Percentiles rank a stretch among this genome's conserved stretches.
These are phyloP conservation scores for Thyridium curvatum DNA, from an alignment of 2,329 filamentous ascomycete genomes.

Conservation along the genomic window DNA sequence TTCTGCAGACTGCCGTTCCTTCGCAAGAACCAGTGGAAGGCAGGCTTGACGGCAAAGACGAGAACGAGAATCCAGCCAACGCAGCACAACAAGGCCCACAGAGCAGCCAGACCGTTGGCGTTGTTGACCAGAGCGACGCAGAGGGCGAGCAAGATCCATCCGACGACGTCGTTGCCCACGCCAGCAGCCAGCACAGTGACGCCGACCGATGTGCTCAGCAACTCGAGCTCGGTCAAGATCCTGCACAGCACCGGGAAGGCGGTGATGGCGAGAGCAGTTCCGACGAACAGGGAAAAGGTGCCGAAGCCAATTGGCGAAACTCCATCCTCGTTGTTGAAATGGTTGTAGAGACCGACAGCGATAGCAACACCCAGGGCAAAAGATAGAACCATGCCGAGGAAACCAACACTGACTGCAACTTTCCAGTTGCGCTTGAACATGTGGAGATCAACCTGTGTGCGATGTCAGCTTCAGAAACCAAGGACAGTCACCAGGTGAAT, in stretches of 20 bases:
- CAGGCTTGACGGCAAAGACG: constrained; percentile 64
- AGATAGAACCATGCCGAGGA: constrained; percentile 74
- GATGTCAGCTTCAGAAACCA: neutral
- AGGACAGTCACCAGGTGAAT: neutral
- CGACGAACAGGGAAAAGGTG: constrained; percentile 67
- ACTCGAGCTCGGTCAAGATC: constrained; percentile 84
- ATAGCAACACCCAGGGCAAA: constrained; percentile 78
- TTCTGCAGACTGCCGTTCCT: constrained; percentile 75
- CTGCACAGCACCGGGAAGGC: constrained; percentile 88
- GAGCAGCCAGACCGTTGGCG: constrained; percentile 69
- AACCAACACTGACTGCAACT: constrained; percentile 68
- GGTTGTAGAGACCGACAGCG: constrained; percentile 71
- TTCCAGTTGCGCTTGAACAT: constrained; percentile 76
- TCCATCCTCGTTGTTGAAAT: constrained; percentile 50
- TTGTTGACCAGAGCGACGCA: constrained; percentile 93
- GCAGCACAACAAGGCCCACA: constrained; percentile 75
- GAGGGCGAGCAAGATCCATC: constrained; percentile 87
- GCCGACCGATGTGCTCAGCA: constrained; percentile 77
- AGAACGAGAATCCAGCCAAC: constrained; percentile 73
- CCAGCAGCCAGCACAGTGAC: constrained; percentile 86
- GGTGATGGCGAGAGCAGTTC: constrained; percentile 89
- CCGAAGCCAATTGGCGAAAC: constrained; percentile 39
- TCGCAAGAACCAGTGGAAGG: constrained; percentile 67
- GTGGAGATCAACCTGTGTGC: constrained; percentile 58
- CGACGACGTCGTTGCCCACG: constrained; percentile 85